Conservation (phyloP, 495 filamentous ascomycete species). For the Darksidea phi region DNA sequence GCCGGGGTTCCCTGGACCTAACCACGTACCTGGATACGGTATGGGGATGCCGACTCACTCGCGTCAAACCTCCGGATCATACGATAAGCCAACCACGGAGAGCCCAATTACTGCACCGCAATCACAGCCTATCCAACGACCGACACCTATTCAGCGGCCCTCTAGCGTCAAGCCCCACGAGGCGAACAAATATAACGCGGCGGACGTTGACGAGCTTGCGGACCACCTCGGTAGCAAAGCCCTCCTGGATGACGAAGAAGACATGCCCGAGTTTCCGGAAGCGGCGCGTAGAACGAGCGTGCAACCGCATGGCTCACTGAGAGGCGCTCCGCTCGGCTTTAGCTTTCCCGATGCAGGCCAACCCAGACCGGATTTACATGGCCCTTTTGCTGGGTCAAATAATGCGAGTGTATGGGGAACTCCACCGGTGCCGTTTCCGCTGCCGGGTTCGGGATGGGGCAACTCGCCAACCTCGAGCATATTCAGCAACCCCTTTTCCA, state of each 20-base stretch:
- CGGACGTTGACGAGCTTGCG: slow-evolving; percentile 69
- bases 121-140: slow-evolving; percentile 69
- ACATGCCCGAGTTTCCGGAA: slow-evolving; percentile 43
- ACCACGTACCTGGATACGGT: slow-evolving; percentile 37
- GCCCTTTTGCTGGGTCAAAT: slow-evolving; percentile 30
- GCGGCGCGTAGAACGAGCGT: slow-evolving; percentile 38
- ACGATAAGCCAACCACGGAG: slow-evolving; percentile 48
- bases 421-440: slow-evolving; percentile 36
- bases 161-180: slow-evolving; percentile 67
- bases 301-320: slow-evolving; percentile 35
- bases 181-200: slow-evolving; percentile 43
- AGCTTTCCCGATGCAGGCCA: slow-evolving; percentile 34
- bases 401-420: slow-evolving; percentile 38
- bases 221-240: slow-evolving; percentile 90
- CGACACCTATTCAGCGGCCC: slow-evolving; percentile 84
- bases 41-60: slow-evolving; percentile 53
- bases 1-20: slow-evolving; percentile 31
- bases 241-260: slow-evolving; percentile 78
- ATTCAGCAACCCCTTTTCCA: slow-evolving; percentile 52
- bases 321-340: slow-evolving; percentile 36
- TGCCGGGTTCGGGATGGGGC: slow-evolving; percentile 35
- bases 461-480: slow-evolving; percentile 31
- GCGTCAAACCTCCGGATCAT: slow-evolving; percentile 59
- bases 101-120: slow-evolving; percentile 29
- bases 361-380: slow-evolving; percentile 22